Evolutionary conservation across 257 asterid species (phyloP), one percentile per base, ranked within the genome.

Genomic region (Scutellaria galericulata): DNA sequence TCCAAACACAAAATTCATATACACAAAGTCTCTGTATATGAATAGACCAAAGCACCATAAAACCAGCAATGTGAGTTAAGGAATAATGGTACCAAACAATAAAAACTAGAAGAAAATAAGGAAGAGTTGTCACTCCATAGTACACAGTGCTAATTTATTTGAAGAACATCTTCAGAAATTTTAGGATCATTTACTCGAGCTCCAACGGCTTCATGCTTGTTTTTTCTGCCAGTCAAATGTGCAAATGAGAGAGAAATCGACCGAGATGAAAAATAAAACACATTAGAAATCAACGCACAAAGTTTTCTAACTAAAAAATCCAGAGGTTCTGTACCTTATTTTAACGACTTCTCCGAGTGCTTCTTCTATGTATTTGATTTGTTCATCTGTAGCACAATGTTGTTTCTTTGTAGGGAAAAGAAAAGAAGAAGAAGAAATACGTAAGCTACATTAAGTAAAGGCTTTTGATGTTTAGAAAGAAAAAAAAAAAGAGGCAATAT

Each of bases 321-420:
- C 22, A 64, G 15, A 13, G 3, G 7, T 50, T 48, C 60, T 48
- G 50, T 31, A 66, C 60, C 60, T 66, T 31, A 48, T 8, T 50
- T 50, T 50, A 27, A 66, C 6, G 71, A 50, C 71, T 31, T 35
- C 7, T 15, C 60, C 39, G 13, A 50, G 50, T 50, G 72, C 72
- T 14, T 20, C 72, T 51, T 67, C 48, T 31, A 51, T 35, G 9
- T 50, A 54, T 35, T 31, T n/a, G 50, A 35, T 22, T 8, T 50
- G 35, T 1, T 67, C 72, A 51, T 67, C 58, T 14, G 14, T 10
- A n/a, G 9, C 13, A 6, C 12, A 8, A 15, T 2, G 7, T 37
- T 6, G 62, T 50, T 5, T 22, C 72, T 64, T 64, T 24, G 31
- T 6, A 40, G 22, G 1, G 14, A 1, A 14, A 50, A n/a, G n/a